These are phyloP conservation scores for Sanghuangporus weigelae DNA, from an alignment of 1,284 basidiomycete species.

Conservation along the genomic window DNA sequence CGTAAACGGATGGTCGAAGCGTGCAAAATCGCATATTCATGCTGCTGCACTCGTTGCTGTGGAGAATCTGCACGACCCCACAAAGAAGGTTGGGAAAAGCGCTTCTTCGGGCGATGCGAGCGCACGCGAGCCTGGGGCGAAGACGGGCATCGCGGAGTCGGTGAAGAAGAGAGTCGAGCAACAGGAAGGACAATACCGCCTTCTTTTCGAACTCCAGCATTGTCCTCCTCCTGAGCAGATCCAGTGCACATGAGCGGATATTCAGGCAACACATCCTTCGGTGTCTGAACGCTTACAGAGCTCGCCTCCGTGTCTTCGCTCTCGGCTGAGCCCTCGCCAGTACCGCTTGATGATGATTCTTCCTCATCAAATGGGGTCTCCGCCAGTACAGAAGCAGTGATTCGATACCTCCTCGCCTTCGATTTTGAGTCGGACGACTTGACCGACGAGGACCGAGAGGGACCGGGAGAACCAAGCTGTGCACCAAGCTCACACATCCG, in stretches of 20 bases:
- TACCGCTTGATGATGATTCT: conserved; percentile 15
- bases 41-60: conserved; percentile 9
- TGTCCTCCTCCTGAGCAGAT: background rate
- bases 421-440: conserved; percentile 16
- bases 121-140: background rate
- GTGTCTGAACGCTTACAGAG: conserved; percentile 49
- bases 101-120: background rate
- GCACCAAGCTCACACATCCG: conserved; percentile 43
- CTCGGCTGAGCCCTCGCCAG: conserved; percentile 22
- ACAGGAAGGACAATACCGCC: conserved; percentile 2
- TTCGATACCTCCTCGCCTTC: conserved; percentile 1
- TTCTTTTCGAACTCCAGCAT: conserved; percentile 2
- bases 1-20: conserved; percentile 5
- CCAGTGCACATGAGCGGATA: conserved; percentile 18
- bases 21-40: conserved; percentile 6
- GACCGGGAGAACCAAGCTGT: conserved; percentile 26
- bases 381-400: conserved; percentile 6
- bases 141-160: background rate
- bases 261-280: conserved; percentile 32
- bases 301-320: conserved; percentile 42
- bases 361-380: conserved; percentile 30
- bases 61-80: background rate
- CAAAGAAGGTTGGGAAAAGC: background rate
- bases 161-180: background rate
- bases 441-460: background rate